Conservation (phyloP, 805 yeast genomes). For the Candida vaughaniae region DNA sequence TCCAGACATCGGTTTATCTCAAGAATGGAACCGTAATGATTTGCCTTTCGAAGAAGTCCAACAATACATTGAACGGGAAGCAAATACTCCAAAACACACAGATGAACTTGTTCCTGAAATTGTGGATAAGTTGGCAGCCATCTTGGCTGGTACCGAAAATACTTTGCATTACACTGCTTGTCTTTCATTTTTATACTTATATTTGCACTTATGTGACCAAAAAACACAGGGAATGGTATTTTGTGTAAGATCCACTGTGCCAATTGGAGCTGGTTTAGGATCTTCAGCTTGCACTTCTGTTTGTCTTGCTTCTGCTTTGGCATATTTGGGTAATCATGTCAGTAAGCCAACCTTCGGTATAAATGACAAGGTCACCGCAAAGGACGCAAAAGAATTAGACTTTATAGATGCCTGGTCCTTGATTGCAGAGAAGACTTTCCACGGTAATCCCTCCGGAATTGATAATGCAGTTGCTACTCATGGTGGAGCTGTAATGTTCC, state of each 20-base stretch:
- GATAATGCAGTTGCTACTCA: slow-evolving; percentile 95
- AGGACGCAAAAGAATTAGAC: slow-evolving; percentile 44
- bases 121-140: slow-evolving; percentile 45
- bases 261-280: slow-evolving; percentile 96
- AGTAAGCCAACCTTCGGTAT: slow-evolving; percentile 30
- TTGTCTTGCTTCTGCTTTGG: slow-evolving; percentile 73
- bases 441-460: slow-evolving; percentile 95
- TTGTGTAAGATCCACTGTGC: slow-evolving; percentile 77
- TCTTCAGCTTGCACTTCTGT: slow-evolving; percentile 91
- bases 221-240: slow-evolving; percentile 53
- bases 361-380: slow-evolving; percentile 29
- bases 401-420: slow-evolving; percentile 84
- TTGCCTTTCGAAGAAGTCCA: slow-evolving; percentile 58
- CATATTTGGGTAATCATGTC: slow-evolving; percentile 58
- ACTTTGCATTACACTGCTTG: slow-evolving; percentile 76
- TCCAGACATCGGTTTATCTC: slow-evolving; percentile 74
- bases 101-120: slow-evolving; percentile 62
- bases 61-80: slow-evolving; percentile 15
- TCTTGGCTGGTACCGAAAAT: slow-evolving; percentile 46
- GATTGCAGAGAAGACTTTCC: slow-evolving; percentile 92
- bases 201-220: slow-evolving; percentile 53
- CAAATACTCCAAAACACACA: slow-evolving; percentile 31
- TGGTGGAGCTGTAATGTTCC: slow-evolving; percentile 94
- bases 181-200: slow-evolving; percentile 78
- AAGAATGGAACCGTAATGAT: slow-evolving; percentile 59